Evolutionary conservation across 176 grass and related monocot genomes (phyloP).

Genomic region (Puya raimondii): DNA sequence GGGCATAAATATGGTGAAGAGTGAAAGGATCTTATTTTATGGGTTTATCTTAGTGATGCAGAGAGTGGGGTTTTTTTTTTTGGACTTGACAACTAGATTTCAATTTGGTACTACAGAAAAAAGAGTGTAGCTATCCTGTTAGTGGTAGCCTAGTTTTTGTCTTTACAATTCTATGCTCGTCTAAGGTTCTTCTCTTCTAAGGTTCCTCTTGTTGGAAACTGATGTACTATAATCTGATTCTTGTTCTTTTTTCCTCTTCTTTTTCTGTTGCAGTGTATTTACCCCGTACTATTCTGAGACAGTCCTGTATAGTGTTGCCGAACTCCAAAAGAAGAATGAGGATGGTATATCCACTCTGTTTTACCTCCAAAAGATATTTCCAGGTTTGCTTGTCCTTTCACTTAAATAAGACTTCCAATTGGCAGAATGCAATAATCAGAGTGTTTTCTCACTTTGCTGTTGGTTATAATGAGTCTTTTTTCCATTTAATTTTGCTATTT

Average conservation of each 20-base stretch:
- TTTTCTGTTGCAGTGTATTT: slow-evolving; percentile 64
- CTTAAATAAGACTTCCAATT: neutral
- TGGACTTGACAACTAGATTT: neutral
- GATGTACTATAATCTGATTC: slow-evolving; percentile 19
- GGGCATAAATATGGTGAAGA: neutral
- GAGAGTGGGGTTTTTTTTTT: neutral
- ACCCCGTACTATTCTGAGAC: slow-evolving; percentile 91
- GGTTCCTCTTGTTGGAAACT: neutral
- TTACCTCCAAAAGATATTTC: slow-evolving; percentile 96
- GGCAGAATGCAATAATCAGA: neutral
- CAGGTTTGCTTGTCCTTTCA: slow-evolving; percentile 39
- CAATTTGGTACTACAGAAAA: neutral
- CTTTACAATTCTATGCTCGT: too few relatives aligned
- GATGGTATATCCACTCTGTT: slow-evolving; percentile 87
- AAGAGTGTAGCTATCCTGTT: neutral
- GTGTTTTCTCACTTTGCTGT: neutral
- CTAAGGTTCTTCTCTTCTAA: slow-evolving; percentile 1
- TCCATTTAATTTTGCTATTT: too few relatives aligned
- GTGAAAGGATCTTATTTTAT: neutral
- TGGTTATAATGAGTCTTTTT: too few relatives aligned
- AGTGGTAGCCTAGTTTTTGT: neutral
- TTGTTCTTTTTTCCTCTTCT: slow-evolving; percentile 13
- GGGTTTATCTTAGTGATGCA: neutral
- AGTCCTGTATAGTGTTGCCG: slow-evolving; percentile 72
- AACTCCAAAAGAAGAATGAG: slow-evolving; percentile 87